These are phyloP conservation scores for Myriosclerotinia curreyana DNA, from an alignment of 2,329 filamentous ascomycete genomes.

Conservation along the genomic window DNA sequence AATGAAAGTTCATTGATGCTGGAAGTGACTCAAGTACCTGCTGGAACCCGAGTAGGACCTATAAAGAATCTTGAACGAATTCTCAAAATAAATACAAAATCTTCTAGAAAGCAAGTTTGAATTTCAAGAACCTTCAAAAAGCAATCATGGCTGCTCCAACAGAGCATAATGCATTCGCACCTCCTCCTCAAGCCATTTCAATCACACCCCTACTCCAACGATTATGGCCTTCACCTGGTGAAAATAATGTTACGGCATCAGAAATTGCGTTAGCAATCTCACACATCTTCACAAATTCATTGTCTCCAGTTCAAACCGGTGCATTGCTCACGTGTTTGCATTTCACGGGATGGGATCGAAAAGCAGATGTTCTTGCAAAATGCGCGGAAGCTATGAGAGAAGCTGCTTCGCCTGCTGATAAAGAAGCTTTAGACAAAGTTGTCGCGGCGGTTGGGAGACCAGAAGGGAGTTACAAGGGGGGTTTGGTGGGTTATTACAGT, in stretches of 20 bases:
- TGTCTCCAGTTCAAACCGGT: slow-evolving; percentile 85
- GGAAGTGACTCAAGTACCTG: slow-evolving; percentile 14
- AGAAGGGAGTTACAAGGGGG: slow-evolving; percentile 75
- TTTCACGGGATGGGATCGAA: slow-evolving; percentile 81
- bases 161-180: slow-evolving; percentile 27
- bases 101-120: not conserved
- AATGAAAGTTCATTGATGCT: not conserved
- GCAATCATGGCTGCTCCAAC: slow-evolving; percentile 28
- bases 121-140: slow-evolving; percentile 8
- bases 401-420: slow-evolving; percentile 71
- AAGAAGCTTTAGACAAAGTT: slow-evolving; percentile 56
- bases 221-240: slow-evolving; percentile 58
- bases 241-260: slow-evolving; percentile 59
- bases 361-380: slow-evolving; percentile 80
- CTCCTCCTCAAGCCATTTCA: slow-evolving; percentile 33
- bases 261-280: slow-evolving; percentile 90
- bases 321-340: slow-evolving; percentile 87
- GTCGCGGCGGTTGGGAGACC: slow-evolving; percentile 58
- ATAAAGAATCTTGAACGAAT: slow-evolving; percentile 6
- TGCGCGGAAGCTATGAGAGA: slow-evolving; percentile 81
- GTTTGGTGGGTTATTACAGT: slow-evolving; percentile 60
- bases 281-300: slow-evolving; percentile 83
- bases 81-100: not conserved
- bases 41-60: not conserved
- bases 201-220: slow-evolving; percentile 72